Base-by-base conservation (phyloP, 2,329 filamentous ascomycete genomes). In the Teratosphaeria nubilosa region DNA sequence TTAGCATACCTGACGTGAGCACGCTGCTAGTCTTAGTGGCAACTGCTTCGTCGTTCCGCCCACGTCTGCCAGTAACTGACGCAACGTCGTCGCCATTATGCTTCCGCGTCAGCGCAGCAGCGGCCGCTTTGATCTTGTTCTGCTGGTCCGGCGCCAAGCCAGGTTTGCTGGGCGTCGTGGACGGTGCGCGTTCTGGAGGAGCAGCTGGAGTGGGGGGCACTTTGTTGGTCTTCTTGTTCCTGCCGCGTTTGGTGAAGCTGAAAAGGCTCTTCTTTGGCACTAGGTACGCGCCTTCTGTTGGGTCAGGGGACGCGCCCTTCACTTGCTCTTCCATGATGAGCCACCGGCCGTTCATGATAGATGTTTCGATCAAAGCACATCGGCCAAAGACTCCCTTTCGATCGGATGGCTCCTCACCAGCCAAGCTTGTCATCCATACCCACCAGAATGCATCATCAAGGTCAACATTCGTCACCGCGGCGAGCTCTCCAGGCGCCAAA, bases 371-470 rank as follows among this genome's bases (percentile, higher is more conserved):
- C 45, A 99, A 81, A 22, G 94, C 90, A 69, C 94, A 99, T 62
- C 94, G 83, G 41, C 94, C 94, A 71, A 99, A 99, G 0, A 91
- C 90, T 5, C 91, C 87, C 72, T 99, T 99, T 60, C 94, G 85
- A 53, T 86, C 82, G 0, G 85, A 75, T 0, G 91, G 88, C 75
- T 99, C 94, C 68, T 99, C 94, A 0, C 86, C 88, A 1, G 92
- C 91, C 68, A 99, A 77, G 78, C 92, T 97, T 66, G 85, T 95
- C 81, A 99, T 97, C 94, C 94, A 99, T 3, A 97, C 94, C 92
- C 94, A 97, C 94, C 94, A 99, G 73, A 99, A 99, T 1, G 91
- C 87, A 71, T 97, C 92, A 66, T 99, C 94, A 5, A 99, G 79
- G 62, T 94, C 86, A 58, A 97, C 83, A 41, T 82, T 82, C 25